Evolutionary conservation across 164 flowering plant species (phyloP).

Genomic region (Paratinospora sagittata): DNA sequence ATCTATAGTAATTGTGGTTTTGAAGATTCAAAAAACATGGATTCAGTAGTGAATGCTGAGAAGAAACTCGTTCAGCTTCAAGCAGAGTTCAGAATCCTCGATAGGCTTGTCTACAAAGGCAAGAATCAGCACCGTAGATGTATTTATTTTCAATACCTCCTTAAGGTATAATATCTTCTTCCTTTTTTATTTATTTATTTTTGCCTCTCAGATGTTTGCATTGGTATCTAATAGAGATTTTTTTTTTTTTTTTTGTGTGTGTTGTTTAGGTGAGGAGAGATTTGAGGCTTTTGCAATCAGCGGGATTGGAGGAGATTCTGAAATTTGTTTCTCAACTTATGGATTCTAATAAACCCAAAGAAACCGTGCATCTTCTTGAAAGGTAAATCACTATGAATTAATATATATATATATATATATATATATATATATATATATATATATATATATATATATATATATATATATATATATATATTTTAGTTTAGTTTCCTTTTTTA

Average conservation of each 20-base stretch:
- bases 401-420: no score
- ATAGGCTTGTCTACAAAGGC: conserved; percentile 8
- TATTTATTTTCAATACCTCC: conserved; percentile 4
- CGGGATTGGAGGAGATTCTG: conserved; percentile 2
- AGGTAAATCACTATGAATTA: not conserved
- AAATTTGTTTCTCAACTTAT: not conserved
- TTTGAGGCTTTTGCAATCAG: not conserved
- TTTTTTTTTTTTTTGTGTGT: not conserved
- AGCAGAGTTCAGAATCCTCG: conserved; percentile 1
- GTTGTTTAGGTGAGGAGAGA: conserved; percentile 10
- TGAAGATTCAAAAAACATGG: not conserved
- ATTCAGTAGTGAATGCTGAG: not conserved
- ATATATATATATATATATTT: no score
- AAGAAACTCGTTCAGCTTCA: conserved; percentile 4
- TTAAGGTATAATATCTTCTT: conserved; percentile 6
- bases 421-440: no score
- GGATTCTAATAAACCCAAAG: not conserved
- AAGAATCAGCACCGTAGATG: conserved; percentile 7
- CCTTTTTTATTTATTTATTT: not conserved
- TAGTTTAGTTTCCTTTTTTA: no score
- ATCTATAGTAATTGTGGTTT: no score
- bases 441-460: no score
- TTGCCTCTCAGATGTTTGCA: not conserved
- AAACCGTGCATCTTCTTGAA: conserved; percentile 1
- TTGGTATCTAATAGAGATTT: not conserved